Evolutionary conservation across 2,329 filamentous ascomycete genomes (phyloP).

Genomic region (Alternaria brassicae): DNA sequence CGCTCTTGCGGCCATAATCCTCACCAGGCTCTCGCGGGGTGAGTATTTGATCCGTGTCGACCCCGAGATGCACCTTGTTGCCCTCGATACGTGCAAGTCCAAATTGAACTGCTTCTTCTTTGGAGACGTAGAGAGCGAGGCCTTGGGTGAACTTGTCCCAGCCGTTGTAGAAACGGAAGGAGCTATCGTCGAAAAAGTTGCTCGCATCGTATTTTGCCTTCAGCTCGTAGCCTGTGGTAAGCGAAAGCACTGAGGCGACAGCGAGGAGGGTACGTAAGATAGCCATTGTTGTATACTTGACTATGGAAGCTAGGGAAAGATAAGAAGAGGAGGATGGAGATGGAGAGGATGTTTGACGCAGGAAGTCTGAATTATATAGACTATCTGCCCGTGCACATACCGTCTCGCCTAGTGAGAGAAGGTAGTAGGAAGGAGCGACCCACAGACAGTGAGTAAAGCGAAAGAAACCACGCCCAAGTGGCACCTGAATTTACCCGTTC

Average conservation of each 20-base stretch:
- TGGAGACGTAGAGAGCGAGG: constrained; percentile 31
- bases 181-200: constrained; percentile 26
- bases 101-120: constrained; percentile 21
- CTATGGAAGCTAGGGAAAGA: neutral
- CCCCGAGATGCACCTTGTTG: constrained; percentile 32
- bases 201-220: constrained; percentile 23
- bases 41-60: constrained; percentile 21
- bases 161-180: constrained; percentile 24
- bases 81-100: constrained; percentile 25
- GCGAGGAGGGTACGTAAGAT: neutral
- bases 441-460: neutral
- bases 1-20: constrained; percentile 29
- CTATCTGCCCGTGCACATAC: neutral
- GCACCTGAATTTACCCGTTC: neutral
- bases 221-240: constrained; percentile 20
- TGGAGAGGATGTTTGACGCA: neutral
- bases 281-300: neutral
- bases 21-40: neutral
- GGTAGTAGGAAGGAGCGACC: neutral
- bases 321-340: neutral
- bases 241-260: neutral
- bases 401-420: neutral
- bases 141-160: constrained; percentile 25
- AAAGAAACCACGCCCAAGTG: neutral
- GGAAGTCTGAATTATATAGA: neutral